Conservation (phyloP, 768 basidiomycete genomes). For the Crassisporium funariophilum region DNA sequence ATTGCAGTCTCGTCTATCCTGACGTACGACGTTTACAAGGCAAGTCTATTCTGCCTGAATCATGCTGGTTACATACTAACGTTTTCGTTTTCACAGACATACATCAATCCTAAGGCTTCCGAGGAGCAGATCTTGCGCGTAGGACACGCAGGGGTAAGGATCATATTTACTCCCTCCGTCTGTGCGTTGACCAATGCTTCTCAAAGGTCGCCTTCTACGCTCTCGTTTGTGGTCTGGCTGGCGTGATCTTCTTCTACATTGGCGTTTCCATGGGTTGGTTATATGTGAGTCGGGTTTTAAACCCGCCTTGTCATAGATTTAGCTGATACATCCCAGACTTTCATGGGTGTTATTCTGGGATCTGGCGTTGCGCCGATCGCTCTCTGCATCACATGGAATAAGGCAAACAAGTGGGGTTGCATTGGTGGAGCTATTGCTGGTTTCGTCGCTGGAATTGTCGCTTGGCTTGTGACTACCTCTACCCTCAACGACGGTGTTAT, state of each 20-base stretch:
- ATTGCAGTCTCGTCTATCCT: conserved; percentile 86
- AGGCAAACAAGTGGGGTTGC: conserved; percentile 85
- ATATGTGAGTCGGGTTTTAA: conserved; percentile 55
- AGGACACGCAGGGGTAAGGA: conserved; percentile 63
- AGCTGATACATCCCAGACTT: conserved; percentile 50
- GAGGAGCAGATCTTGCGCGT: conserved; percentile 70
- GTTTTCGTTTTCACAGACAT: conserved; percentile 30
- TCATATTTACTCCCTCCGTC: neutral
- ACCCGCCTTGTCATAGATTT: neutral
- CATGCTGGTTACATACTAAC: neutral
- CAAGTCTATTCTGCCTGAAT: conserved; percentile 19
- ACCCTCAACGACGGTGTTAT: conserved; percentile 69
- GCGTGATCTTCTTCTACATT: conserved; percentile 85
- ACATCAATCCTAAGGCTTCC: conserved; percentile 81
- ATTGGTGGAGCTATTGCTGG: conserved; percentile 73
- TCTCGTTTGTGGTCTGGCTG: conserved; percentile 79
- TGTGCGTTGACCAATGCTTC: neutral
- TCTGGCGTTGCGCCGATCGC: conserved; percentile 88
- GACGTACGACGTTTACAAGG: conserved; percentile 88
- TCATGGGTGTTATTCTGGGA: conserved; percentile 87
- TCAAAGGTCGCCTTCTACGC: conserved; percentile 67
- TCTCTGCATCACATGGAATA: conserved; percentile 80
- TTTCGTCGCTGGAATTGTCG: conserved; percentile 67
- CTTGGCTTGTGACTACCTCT: conserved; percentile 85
- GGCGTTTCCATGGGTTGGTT: conserved; percentile 95